A percentile compares a stretch with the other conserved stretches of the same genome.
Evolutionary conservation across 208 protist species (phyloP).

Genomic region (Crithidia sp.): DNA sequence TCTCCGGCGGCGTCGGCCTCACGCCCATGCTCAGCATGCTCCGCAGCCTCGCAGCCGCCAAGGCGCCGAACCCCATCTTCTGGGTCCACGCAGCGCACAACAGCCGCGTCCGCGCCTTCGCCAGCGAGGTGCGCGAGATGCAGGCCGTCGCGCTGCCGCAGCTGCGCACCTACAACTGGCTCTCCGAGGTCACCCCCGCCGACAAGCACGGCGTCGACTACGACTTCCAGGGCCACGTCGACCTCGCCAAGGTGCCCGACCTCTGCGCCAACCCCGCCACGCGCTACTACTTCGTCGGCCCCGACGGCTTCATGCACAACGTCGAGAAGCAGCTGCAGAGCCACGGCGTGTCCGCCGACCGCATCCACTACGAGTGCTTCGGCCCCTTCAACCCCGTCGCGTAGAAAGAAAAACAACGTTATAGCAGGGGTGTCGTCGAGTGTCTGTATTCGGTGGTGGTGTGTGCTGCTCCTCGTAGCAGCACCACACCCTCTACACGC

Average conservation of each 20-base stretch:
- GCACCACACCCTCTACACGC: too few species aligned
- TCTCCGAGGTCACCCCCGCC: constrained; percentile 19
- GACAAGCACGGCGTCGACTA: constrained; percentile 39
- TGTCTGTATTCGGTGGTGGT: neutral
- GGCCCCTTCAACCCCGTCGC: constrained; percentile 34
- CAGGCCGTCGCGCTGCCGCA: constrained; percentile 25
- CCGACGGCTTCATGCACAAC: constrained; percentile 35
- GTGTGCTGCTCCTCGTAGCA: neutral
- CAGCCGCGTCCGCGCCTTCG: constrained; percentile 33
- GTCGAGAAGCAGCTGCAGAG: constrained; percentile 27
- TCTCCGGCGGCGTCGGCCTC: constrained; percentile 40
- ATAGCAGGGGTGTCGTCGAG: neutral
- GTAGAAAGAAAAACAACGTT: neutral
- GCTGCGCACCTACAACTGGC: constrained; percentile 37
- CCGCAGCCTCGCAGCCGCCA: constrained; percentile 31
- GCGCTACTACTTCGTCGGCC: constrained; percentile 43
- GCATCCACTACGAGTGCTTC: constrained; percentile 50
- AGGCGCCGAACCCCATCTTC: constrained; percentile 31
- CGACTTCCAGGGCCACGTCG: constrained; percentile 42
- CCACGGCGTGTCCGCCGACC: constrained; percentile 13
- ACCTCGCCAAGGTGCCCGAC: constrained; percentile 30
- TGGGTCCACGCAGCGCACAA: constrained; percentile 43
- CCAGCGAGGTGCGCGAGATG: constrained; percentile 23
- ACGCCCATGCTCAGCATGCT: constrained; percentile 48
- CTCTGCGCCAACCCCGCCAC: constrained; percentile 18